Conservation (phyloP, 2,329 filamentous ascomycete species). For the Colletotrichum noveboracense region DNA sequence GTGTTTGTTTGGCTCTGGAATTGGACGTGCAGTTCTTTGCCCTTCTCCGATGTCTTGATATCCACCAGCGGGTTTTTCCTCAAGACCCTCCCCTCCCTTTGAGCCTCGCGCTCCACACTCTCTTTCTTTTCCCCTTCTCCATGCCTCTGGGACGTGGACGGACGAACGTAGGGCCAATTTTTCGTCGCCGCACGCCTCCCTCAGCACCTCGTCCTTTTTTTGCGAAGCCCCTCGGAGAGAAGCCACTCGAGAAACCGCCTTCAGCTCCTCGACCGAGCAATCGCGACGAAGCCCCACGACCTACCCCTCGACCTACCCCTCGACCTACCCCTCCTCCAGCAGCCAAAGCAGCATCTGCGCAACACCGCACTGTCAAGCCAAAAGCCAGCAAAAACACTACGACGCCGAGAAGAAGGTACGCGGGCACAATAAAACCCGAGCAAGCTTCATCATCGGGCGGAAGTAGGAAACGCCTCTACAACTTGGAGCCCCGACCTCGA, state of each 20-base stretch:
- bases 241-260: neutral
- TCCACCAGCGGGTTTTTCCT: neutral
- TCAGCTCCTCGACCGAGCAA: neutral
- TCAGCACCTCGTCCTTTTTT: neutral
- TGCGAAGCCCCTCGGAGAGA: neutral
- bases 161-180: neutral
- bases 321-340: neutral
- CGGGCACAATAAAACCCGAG: neutral
- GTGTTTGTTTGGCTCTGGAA: neutral
- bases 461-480: neutral
- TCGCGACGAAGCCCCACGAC: neutral
- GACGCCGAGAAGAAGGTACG: neutral
- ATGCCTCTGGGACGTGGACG: neutral
- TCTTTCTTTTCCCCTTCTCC: neutral
- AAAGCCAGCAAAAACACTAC: neutral
- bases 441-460: neutral
- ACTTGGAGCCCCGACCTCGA: neutral
- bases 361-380: neutral
- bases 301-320: neutral
- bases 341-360: neutral
- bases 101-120: slow-evolving; percentile 12
- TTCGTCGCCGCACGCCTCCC: neutral
- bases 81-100: neutral
- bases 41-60: slow-evolving; percentile 17
- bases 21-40: neutral